Base-by-base conservation (phyloP, 768 basidiomycete species). In the Leccinum imitatum region DNA sequence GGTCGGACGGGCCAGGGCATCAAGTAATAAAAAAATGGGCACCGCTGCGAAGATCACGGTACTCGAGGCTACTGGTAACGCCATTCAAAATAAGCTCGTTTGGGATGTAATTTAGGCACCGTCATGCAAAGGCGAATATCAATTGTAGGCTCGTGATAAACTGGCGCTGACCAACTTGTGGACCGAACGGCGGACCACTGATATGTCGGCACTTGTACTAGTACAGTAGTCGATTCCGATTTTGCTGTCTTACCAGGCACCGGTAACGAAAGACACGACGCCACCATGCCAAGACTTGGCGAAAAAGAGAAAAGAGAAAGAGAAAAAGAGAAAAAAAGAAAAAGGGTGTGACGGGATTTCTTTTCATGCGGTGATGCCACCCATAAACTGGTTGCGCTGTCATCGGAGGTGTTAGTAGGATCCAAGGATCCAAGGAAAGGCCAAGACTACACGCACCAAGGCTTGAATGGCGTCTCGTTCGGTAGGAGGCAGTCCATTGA, bases 381-480 rank as follows among this genome's bases (percentile, higher is more conserved):
- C 67, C 65, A 74, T 75, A 58, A 74, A 74, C 62, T 74, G 73
- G 61, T 71, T 74, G 55, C 73, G 73, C 73, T 74, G 4, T 54
- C 13, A 54, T 48, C 61, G 58, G 54, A 27, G 0, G n/a, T 54
- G 23, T 53, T n/a, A 23, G 33, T 9, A 11, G 6, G 33, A 15
- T 54, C 25, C 15, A 15, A 1, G 15, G n/a, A 15, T 15, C 21
- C 51, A 9, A 21, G 2, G 5, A 8, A 9, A 17, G 31, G 33
- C 33, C 33, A 33, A 33, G 13, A 13, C 5, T 5, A 10, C 74
- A 78, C 64, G 78, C 58, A 94, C 93, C 72, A 96, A 71, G 71
- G 89, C 86, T 73, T 90, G 80, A 30, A 98, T 92, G 11, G 92
- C 88, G 0, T 83, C 81, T 35, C 89, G 81, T 66, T 96, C 93